phyloP scores from a whole-genome alignment of 2,329 filamentous ascomycete genomes.

The Fusarium sp. region DNA sequence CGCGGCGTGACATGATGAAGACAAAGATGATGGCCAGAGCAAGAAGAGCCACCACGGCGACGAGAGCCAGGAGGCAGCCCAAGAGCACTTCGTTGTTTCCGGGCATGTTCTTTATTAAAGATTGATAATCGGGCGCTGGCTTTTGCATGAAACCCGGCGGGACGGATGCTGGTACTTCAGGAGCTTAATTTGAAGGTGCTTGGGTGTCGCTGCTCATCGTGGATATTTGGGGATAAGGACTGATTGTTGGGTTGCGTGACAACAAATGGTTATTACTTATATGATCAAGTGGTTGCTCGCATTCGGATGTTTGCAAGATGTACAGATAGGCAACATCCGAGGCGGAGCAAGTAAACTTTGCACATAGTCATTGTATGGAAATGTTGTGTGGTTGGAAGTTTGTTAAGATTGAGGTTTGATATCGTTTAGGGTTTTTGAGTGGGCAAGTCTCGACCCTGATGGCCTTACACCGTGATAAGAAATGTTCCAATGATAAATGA shows the following conservation, averaged over 20 bases:
- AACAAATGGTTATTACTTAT: neutral
- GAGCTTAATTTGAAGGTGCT: neutral
- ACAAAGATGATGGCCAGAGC: neutral
- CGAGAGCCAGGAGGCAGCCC: neutral
- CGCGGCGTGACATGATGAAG: neutral
- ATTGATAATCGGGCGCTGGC: neutral
- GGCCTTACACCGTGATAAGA: no score
- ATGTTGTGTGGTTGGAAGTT: no score
- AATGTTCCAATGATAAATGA: no score
- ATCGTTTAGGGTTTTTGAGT: neutral
- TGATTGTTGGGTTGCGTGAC: neutral
- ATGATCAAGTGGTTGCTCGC: neutral
- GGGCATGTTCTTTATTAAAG: neutral
- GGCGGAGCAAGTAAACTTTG: neutral
- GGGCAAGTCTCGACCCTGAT: neutral
- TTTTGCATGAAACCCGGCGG: neutral
- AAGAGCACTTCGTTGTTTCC: neutral
- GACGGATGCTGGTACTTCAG: neutral
- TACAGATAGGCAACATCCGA: neutral
- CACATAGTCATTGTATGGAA: neutral
- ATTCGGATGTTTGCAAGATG: neutral
- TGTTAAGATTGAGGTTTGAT: neutral
- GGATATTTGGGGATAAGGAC: neutral
- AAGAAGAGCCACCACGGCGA: neutral
- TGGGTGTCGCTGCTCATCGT: neutral